A percentile compares a stretch with the other conserved stretches of the same genome.
Conservation (phyloP, 148 eudicot species). For the Vaccinium macrocarpon region DNA sequence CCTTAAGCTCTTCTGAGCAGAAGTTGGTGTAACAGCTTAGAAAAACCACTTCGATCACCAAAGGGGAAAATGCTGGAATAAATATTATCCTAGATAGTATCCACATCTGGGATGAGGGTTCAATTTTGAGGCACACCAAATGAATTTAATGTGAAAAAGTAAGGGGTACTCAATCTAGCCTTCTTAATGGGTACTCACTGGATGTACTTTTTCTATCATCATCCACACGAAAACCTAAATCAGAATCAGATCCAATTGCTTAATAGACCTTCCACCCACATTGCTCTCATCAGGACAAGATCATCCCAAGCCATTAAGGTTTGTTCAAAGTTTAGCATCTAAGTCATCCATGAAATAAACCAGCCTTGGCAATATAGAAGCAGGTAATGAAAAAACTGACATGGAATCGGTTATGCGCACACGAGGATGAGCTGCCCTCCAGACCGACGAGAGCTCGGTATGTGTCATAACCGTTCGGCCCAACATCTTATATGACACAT, state of each 20-base stretch:
- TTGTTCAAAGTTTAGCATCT: neutral
- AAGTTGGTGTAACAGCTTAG: neutral
- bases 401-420: neutral
- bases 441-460: no score
- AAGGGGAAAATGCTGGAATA: neutral
- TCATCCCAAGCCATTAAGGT: neutral
- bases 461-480: no score
- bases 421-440: no score
- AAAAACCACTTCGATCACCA: neutral
- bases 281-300: neutral
- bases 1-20: neutral
- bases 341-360: neutral
- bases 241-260: neutral
- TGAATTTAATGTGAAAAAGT: neutral
- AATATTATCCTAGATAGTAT: neutral
- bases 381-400: neutral
- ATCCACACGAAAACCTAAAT: neutral
- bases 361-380: neutral
- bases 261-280: neutral
- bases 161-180: neutral
- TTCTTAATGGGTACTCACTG: neutral
- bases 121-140: neutral
- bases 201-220: neutral
- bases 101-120: neutral
- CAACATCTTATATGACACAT: no score